Conservation (phyloP, 2,329 filamentous ascomycete genomes). For the Emmonsiellopsis sp. region DNA sequence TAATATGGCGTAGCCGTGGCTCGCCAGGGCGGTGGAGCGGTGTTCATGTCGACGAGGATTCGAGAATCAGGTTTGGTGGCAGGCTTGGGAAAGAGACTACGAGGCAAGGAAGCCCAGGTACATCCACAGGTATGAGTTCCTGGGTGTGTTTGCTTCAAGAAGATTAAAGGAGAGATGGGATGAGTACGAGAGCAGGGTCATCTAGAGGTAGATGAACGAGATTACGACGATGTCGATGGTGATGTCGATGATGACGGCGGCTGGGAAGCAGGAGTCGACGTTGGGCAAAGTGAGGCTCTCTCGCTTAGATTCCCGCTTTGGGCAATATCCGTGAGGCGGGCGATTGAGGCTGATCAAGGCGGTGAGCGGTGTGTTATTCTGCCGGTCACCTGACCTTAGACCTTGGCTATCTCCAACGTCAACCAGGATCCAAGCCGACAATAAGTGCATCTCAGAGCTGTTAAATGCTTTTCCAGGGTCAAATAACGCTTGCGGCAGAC, state of each 20-base stretch:
- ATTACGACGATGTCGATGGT: neutral
- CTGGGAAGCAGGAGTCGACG: neutral
- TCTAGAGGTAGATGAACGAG: neutral
- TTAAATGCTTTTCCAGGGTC: neutral
- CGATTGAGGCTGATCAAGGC: conserved; percentile 1
- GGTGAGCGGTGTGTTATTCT: neutral
- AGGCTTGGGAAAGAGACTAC: neutral
- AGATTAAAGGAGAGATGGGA: neutral
- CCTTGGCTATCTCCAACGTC: neutral
- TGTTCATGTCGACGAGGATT: conserved; percentile 24
- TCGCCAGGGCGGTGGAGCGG: conserved; percentile 31
- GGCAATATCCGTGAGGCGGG: neutral
- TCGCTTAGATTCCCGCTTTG: conserved; percentile 13
- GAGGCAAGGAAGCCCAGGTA: neutral
- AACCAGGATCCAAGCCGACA: too few relatives aligned
- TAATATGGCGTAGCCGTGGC: conserved; percentile 21
- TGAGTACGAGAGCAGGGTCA: neutral
- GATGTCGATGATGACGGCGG: neutral
- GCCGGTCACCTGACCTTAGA: neutral
- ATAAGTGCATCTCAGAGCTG: neutral
- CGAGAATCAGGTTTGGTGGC: neutral
- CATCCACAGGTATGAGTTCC: neutral
- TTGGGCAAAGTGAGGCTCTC: conserved; percentile 5
- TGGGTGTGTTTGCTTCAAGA: neutral
- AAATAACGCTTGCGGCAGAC: neutral